A percentile compares a stretch with the other conserved stretches of the same genome.
Conservation (phyloP, 2,329 filamentous ascomycete species). For the Aaosphaeria pasadenensis region DNA sequence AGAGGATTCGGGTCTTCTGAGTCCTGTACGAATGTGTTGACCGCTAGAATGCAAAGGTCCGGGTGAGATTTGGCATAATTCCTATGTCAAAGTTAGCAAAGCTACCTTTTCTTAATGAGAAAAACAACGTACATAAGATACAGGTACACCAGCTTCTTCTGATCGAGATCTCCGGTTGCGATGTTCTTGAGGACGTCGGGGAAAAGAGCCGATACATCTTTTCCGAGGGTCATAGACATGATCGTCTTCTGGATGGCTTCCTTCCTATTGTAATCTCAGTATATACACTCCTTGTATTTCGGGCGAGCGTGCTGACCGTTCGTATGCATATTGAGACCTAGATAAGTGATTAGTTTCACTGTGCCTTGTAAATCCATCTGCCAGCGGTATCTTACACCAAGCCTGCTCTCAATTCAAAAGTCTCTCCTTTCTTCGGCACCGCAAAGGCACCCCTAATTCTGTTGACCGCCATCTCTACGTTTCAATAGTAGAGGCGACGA, state of each 20-base stretch:
- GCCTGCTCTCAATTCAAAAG: conserved; percentile 92
- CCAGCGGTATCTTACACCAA: conserved; percentile 57
- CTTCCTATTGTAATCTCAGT: conserved; percentile 59
- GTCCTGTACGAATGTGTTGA: conserved; percentile 99
- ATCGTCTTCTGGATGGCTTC: conserved; percentile 99
- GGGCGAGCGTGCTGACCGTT: conserved; percentile 55
- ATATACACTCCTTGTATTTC: conserved; percentile 3
- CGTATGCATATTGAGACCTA: conserved; percentile 95
- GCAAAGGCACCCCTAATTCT: conserved; percentile 92
- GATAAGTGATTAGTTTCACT: not conserved
- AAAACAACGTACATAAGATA: conserved; percentile 74
- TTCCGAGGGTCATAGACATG: conserved; percentile 99
- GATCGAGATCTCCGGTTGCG: conserved; percentile 87
- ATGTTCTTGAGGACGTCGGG: conserved; percentile 99
- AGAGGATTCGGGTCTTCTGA: conserved; percentile 97
- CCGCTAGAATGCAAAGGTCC: conserved; percentile 95
- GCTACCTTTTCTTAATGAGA: conserved; percentile 22
- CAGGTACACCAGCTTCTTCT: conserved; percentile 98
- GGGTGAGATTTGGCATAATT: conserved; percentile 99
- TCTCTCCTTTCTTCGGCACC: conserved; percentile 93
- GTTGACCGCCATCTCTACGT: conserved; percentile 79
- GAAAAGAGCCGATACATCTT: conserved; percentile 95
- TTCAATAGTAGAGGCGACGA: conserved; percentile 26
- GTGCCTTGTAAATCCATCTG: not conserved
- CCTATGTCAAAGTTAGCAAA: conserved; percentile 51